Percentiles rank a stretch among this genome's conserved stretches.
These are phyloP conservation scores for Anisodus acutangulus DNA, from an alignment of 257 asterid species.

Conservation along the genomic window DNA sequence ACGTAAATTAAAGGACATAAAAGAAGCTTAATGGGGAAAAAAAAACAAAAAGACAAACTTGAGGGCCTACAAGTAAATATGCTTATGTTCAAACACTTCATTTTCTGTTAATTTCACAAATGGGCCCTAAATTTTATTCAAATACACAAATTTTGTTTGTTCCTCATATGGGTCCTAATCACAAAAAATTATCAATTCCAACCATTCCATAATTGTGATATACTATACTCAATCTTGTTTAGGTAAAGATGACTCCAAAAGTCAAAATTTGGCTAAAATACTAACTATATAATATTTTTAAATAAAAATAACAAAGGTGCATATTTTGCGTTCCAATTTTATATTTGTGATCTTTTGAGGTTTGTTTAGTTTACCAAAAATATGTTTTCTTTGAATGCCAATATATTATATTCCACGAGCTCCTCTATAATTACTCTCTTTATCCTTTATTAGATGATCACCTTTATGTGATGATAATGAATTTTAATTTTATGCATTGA, in stretches of 20 bases:
- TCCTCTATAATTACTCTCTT: background rate
- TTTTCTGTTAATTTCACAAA: background rate
- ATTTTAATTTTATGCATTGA: too few relatives aligned
- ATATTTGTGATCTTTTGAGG: background rate
- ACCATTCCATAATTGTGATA: background rate
- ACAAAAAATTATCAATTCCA: background rate
- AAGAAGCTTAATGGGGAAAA: background rate
- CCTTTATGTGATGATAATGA: too few relatives aligned
- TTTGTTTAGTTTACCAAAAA: constrained; percentile 11
- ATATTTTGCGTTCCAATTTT: background rate
- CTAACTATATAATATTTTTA: background rate
- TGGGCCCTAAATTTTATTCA: background rate
- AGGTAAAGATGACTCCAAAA: background rate
- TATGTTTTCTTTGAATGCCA: background rate
- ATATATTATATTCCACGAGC: background rate
- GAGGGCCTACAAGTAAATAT: background rate
- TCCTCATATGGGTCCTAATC: background rate
- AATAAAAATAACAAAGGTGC: background rate
- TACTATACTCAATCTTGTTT: background rate
- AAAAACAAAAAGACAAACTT: too few relatives aligned
- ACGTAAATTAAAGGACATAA: background rate
- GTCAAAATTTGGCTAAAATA: background rate
- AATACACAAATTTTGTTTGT: background rate
- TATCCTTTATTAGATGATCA: too few relatives aligned
- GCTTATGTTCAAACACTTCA: background rate